Conservation (phyloP, 2,329 filamentous ascomycete genomes). For the Claviceps sp. region DNA sequence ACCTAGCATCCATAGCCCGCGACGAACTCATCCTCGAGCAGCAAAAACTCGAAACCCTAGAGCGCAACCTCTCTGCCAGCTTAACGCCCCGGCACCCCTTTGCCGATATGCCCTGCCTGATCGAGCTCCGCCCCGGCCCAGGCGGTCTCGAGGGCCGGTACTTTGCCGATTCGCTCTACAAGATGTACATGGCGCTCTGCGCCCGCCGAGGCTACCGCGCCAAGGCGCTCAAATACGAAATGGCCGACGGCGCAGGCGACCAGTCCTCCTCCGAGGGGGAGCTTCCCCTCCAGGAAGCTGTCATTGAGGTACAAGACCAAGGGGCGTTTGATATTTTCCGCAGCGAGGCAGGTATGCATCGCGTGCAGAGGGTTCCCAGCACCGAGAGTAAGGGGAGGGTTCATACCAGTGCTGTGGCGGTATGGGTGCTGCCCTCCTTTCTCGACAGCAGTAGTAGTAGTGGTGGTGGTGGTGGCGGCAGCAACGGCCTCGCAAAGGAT, state of each 20-base stretch:
- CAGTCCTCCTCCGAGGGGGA: constrained; percentile 44
- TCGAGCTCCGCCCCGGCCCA: constrained; percentile 85
- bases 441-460: constrained; percentile 39
- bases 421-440: constrained; percentile 83
- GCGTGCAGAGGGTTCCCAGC: constrained; percentile 83
- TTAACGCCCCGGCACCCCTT: constrained; percentile 85
- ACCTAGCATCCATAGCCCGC: constrained; percentile 64
- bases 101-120: constrained; percentile 72
- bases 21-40: constrained; percentile 66
- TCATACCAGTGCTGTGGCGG: constrained; percentile 83
- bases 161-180: constrained; percentile 75
- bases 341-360: constrained; percentile 85
- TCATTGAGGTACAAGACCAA: constrained; percentile 65
- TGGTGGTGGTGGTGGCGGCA: background rate
- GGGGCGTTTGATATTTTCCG: constrained; percentile 74
- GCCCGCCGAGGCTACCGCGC: constrained; percentile 50
- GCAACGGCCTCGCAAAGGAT: constrained; percentile 46
- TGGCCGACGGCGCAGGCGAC: constrained; percentile 49
- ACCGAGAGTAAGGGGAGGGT: constrained; percentile 86
- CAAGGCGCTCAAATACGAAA: constrained; percentile 68
- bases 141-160: constrained; percentile 84
- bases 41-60: constrained; percentile 47
- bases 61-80: constrained; percentile 55
- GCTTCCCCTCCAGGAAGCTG: constrained; percentile 66
- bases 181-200: constrained; percentile 82